A percentile compares a stretch with the other conserved stretches of the same genome.
Evolutionary conservation across 345 rosid genomes (phyloP).

Genomic region (Cardamine resedifolia): DNA sequence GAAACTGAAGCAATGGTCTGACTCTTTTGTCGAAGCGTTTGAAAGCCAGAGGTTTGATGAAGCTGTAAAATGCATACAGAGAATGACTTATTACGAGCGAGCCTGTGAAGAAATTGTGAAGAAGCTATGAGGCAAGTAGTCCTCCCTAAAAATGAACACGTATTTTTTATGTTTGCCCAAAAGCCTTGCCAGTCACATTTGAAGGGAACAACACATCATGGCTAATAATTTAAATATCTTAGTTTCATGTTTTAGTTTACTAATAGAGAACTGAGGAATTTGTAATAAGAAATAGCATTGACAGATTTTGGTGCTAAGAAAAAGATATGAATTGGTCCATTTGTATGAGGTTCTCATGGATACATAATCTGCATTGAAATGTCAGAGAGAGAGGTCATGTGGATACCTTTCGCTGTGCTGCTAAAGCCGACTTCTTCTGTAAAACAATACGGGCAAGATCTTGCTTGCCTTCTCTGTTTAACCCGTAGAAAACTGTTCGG

Average conservation of each 20-base stretch:
- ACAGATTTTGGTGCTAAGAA: background rate
- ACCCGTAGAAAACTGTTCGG: conserved; percentile 59
- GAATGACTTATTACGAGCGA: conserved; percentile 86
- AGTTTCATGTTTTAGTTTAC: conserved; percentile 7
- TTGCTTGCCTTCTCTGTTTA: conserved; percentile 75
- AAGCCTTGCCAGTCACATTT: background rate
- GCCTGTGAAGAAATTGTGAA: conserved; percentile 74
- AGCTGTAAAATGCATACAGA: conserved; percentile 62
- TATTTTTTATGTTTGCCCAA: background rate
- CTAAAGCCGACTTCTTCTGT: conserved; percentile 53
- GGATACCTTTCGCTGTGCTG: conserved; percentile 45
- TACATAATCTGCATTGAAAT: background rate
- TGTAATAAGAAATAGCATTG: conserved; percentile 30
- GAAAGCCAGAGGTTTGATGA: conserved; percentile 59
- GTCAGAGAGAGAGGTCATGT: conserved; percentile 33
- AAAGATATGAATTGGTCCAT: background rate
- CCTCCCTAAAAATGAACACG: background rate
- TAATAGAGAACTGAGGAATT: conserved; percentile 1
- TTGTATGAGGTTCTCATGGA: conserved; percentile 5
- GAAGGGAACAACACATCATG: background rate
- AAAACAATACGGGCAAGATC: conserved; percentile 54
- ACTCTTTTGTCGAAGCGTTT: conserved; percentile 59
- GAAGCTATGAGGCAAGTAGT: conserved; percentile 52
- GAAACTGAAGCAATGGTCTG: conserved; percentile 62
- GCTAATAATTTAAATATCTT: conserved; percentile 11